Evolutionary conservation across 2,329 filamentous ascomycete species (phyloP).

Genomic region (Ophiostoma himal-ulmi): DNA sequence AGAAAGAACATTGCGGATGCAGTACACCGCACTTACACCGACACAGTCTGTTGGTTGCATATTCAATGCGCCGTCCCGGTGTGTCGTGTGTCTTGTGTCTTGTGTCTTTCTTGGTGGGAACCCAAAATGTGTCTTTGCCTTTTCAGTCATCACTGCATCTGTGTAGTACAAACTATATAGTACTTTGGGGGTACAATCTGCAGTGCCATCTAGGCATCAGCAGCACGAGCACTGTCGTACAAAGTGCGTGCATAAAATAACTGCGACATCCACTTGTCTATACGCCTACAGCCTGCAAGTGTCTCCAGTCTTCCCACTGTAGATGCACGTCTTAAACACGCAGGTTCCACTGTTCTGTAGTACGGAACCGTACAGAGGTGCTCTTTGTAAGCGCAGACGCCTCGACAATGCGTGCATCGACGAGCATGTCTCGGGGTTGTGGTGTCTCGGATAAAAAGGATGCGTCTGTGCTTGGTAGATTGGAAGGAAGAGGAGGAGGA

Average conservation of each 20-base stretch:
- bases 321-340: conserved; percentile 9
- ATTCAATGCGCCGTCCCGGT: conserved; percentile 4
- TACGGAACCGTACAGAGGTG: background rate
- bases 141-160: background rate
- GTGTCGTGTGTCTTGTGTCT: background rate
- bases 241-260: conserved; percentile 12
- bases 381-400: background rate
- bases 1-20: background rate
- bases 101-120: background rate
- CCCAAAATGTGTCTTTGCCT: background rate
- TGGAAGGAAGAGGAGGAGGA: background rate
- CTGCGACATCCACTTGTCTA: background rate
- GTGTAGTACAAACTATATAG: background rate
- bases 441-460: background rate
- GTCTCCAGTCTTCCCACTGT: background rate
- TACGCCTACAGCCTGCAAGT: background rate
- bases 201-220: background rate
- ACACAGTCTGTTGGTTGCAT: background rate
- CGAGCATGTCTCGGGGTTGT: conserved; percentile 7
- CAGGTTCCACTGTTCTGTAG: conserved; percentile 7
- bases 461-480: background rate
- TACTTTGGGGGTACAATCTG: background rate
- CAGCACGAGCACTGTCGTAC: background rate
- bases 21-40: conserved; percentile 10
- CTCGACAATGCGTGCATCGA: background rate